A percentile compares a stretch with the other conserved stretches of the same genome.
These are phyloP conservation scores for Candida broadrunensis DNA, from an alignment of 805 yeast species.

Conservation along the genomic window DNA sequence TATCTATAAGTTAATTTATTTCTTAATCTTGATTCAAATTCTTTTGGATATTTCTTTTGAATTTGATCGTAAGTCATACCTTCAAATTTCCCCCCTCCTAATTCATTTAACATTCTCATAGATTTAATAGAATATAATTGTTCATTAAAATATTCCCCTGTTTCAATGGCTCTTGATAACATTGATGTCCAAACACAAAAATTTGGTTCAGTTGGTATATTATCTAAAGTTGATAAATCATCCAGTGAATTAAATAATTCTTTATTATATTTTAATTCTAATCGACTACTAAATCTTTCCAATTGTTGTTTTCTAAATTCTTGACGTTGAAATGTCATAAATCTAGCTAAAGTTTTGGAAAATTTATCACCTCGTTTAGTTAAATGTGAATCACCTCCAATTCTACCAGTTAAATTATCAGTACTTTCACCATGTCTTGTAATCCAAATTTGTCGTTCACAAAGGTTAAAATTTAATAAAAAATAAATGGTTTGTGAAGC, in stretches of 20 bases:
- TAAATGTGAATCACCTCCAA: slow-evolving; percentile 87
- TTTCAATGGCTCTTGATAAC: slow-evolving; percentile 74
- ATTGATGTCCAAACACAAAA: slow-evolving; percentile 93
- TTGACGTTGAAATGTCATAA: slow-evolving; percentile 66
- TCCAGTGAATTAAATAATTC: slow-evolving; percentile 22
- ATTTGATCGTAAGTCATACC: slow-evolving; percentile 92
- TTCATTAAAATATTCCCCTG: slow-evolving; percentile 75
- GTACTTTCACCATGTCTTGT: slow-evolving; percentile 92
- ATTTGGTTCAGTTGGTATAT: slow-evolving; percentile 56
- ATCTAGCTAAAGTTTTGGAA: slow-evolving; percentile 67
- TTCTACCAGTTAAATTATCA: slow-evolving; percentile 79
- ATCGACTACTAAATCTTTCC: slow-evolving; percentile 46
- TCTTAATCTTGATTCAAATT: slow-evolving; percentile 69
- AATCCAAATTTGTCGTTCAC: slow-evolving; percentile 90
- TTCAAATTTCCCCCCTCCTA: slow-evolving; percentile 90
- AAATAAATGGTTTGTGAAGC: slow-evolving; percentile 94
- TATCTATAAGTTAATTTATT: slow-evolving; percentile 85
- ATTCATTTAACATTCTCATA: slow-evolving; percentile 89
- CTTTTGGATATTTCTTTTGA: slow-evolving; percentile 66
- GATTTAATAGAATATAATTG: slow-evolving; percentile 74
- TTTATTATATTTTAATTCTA: slow-evolving; percentile 39
- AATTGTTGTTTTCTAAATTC: slow-evolving; percentile 66
- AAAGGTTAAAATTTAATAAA: slow-evolving; percentile 80
- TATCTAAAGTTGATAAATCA: slow-evolving; percentile 14
- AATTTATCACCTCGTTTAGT: slow-evolving; percentile 78